Evolutionary conservation across 768 basidiomycete species (phyloP).

Genomic region (Tulasnella sp.): DNA sequence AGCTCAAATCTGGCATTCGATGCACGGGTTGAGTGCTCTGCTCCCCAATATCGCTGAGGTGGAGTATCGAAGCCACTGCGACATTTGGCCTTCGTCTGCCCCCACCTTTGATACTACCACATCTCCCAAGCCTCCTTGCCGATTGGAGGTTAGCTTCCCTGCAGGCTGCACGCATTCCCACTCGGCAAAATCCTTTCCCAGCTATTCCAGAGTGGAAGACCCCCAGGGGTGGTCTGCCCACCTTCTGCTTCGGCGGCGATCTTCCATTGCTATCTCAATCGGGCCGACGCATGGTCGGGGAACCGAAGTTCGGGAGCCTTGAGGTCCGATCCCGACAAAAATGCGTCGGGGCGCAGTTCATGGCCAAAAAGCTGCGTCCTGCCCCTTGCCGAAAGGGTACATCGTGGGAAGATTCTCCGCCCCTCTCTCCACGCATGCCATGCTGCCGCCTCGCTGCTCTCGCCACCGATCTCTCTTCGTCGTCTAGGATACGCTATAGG

Average conservation of each 20-base stretch:
- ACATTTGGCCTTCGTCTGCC: background rate
- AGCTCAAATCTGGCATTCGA: background rate
- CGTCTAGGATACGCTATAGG: background rate
- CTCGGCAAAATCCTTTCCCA: background rate
- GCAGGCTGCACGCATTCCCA: conserved; percentile 2
- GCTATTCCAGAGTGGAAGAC: background rate
- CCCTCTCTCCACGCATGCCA: background rate
- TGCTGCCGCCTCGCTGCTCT: conserved; percentile 10
- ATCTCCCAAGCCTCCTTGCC: background rate
- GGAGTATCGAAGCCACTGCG: conserved; percentile 1
- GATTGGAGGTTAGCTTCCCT: conserved; percentile 1
- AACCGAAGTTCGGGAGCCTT: conserved; percentile 6
- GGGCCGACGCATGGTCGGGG: conserved; percentile 3
- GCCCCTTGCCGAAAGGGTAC: background rate
- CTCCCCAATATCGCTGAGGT: background rate
- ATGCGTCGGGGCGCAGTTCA: conserved; percentile 4
- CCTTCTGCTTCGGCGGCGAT: background rate
- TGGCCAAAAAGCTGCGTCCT: background rate
- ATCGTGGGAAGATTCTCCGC: background rate
- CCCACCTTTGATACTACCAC: conserved; percentile 5
- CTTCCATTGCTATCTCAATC: conserved; percentile 10
- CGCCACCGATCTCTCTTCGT: background rate
- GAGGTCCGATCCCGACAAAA: conserved; percentile 11
- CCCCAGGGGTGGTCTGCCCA: background rate
- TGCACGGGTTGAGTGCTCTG: background rate